Conservation (phyloP, 2,329 filamentous ascomycete genomes). For the Aspergillus ibericus region DNA sequence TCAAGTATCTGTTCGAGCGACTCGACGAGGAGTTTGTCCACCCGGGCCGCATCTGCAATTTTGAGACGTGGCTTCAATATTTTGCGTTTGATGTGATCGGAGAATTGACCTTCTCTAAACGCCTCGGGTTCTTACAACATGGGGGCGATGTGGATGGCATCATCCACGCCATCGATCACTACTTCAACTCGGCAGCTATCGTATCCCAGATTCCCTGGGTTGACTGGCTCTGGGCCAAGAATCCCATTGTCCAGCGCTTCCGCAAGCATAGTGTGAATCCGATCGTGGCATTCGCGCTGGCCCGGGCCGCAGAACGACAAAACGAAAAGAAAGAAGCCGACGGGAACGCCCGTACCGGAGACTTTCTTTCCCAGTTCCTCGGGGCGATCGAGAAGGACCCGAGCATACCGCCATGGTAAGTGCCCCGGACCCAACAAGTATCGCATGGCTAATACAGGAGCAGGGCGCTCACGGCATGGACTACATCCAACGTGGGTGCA, state of each 20-base stretch:
- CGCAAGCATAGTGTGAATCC: too few species aligned
- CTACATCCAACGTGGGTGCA: slow-evolving; percentile 50
- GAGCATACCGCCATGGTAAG: slow-evolving; percentile 65
- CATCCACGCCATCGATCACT: slow-evolving; percentile 56
- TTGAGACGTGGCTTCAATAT: slow-evolving; percentile 66
- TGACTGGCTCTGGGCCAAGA: slow-evolving; percentile 52
- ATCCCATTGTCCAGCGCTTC: background rate
- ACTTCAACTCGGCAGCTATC: slow-evolving; percentile 29
- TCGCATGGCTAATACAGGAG: too few species aligned
- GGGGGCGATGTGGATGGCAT: slow-evolving; percentile 75
- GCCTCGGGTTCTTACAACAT: slow-evolving; percentile 72
- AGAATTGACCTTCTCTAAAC: slow-evolving; percentile 72
- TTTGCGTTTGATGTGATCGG: slow-evolving; percentile 82
- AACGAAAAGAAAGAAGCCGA: too few species aligned
- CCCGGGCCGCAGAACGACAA: too few species aligned
- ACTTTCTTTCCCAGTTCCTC: slow-evolving; percentile 5
- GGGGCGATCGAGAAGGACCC: background rate
- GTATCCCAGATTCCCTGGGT: slow-evolving; percentile 67
- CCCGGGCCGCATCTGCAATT: slow-evolving; percentile 3
- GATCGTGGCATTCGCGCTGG: too few species aligned
- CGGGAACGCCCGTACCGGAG: background rate
- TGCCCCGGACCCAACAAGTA: slow-evolving; percentile 25
- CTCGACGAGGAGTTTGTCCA: slow-evolving; percentile 22
- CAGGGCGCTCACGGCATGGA: slow-evolving; percentile 54
- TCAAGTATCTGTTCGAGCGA: slow-evolving; percentile 23